Evolutionary conservation across 805 yeast species (phyloP), one percentile per base, ranked within the genome.

Genomic region (Candida ascalaphidarum): DNA sequence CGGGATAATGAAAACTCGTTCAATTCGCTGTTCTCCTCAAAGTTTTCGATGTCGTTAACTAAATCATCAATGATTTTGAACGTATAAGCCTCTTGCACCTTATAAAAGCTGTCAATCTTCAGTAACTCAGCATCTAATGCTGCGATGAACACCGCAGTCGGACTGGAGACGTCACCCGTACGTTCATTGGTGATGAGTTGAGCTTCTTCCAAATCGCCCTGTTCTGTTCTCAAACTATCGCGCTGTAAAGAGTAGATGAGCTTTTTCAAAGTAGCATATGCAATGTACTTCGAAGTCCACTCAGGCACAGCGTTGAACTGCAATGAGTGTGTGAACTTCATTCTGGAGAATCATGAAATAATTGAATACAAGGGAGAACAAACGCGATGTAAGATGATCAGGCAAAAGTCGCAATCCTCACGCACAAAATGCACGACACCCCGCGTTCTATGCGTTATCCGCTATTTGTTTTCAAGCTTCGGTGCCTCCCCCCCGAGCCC

Each of bases 261-360:
- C 58, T 83, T 84, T 53, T 92, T 89, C 34, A 92, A 63, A 21
- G 82, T 77, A 1, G 95, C 81, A 55, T 89, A 89, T 31, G 94
- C 88, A 32, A 89, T 78, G 55, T 89, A 89, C 50, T 82, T 76
- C 16, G 94, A 77, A 9, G 95, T 74, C 98, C 98, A 89, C 53
- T 92, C 97, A 2, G 98, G 96, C 4, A 92, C 97, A 14, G 97
- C 95, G 55, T 89, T 89, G 58, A 89, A 88, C 67, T 89, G 96
- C 39, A 89, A 61, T 5, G 96, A 83, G 50, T 88, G 95, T 15
- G 95, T 81, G 60, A 89, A 89, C 70, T 89, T 89, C 98, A 89
- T 89, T n/a, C n/a, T n/a, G n/a, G n/a, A n/a, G n/a, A n/a, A n/a
- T n/a, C n/a, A n/a, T n/a, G n/a, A n/a, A n/a, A n/a, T n/a, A n/a